These are phyloP conservation scores for Davidsoniella virescens DNA, from an alignment of 2,329 filamentous ascomycete genomes.

Conservation along the genomic window DNA sequence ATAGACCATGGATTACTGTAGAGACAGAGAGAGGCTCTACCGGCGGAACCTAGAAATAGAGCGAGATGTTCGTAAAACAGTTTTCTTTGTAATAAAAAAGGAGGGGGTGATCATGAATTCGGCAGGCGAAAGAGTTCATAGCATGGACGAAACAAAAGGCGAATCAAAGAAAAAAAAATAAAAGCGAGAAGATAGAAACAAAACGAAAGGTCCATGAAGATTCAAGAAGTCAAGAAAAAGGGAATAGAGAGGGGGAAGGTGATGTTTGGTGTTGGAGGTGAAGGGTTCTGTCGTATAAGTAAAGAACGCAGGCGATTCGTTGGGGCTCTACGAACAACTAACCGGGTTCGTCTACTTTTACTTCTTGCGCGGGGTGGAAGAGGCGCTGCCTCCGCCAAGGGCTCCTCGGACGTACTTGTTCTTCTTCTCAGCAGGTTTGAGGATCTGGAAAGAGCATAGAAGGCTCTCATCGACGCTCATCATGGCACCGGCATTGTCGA, in stretches of 20 bases:
- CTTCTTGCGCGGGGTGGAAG: conserved; percentile 14
- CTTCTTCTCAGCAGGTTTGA: conserved; percentile 99
- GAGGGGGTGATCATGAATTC: background rate
- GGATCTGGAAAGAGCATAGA: conserved; percentile 98
- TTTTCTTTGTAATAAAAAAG: conserved; percentile 36
- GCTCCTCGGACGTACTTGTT: conserved; percentile 91
- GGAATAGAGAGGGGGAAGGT: background rate
- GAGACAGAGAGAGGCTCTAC: conserved; percentile 35
- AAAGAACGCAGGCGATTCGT: conserved; percentile 9
- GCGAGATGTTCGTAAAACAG: conserved; percentile 47
- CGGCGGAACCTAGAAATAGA: conserved; percentile 78
- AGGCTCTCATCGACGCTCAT: conserved; percentile 99
- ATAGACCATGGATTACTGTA: background rate
- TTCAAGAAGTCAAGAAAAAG: conserved; percentile 2
- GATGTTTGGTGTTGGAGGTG: background rate
- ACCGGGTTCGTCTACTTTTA: conserved; percentile 10
- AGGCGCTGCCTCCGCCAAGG: conserved; percentile 31
- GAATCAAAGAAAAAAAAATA: background rate
- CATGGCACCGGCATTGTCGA: conserved; percentile 98
- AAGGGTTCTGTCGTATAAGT: background rate
- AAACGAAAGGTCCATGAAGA: background rate
- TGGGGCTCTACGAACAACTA: background rate
- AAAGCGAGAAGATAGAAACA: background rate
- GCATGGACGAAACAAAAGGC: too few species aligned
- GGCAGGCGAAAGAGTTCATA: background rate